phyloP scores from a whole-genome alignment of 352 stramenopile species.

The Aphanomyces invadans region DNA sequence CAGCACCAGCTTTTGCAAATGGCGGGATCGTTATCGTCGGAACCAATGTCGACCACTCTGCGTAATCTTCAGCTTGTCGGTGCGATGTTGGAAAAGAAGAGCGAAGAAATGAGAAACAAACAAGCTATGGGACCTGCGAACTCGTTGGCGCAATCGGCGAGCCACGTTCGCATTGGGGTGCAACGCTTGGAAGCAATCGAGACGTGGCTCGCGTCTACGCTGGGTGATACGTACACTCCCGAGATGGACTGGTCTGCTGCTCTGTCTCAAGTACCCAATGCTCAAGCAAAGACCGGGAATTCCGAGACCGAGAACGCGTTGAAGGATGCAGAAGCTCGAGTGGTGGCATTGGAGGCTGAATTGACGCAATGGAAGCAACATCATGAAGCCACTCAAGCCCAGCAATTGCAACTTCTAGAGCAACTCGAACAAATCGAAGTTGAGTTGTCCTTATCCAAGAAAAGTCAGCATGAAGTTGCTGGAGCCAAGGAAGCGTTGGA shows the following conservation, averaged over 20 bases:
- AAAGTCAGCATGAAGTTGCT: neutral
- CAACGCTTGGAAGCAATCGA: constrained; percentile 11
- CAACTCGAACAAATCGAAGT: neutral
- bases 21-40: neutral
- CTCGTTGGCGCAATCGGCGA: constrained; percentile 9
- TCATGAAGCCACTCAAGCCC: neutral
- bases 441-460: neutral
- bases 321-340: neutral
- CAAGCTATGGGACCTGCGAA: constrained; percentile 21
- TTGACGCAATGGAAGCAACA: constrained; percentile 6
- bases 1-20: constrained; percentile 3
- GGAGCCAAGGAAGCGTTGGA: neutral
- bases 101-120: constrained; percentile 22
- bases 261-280: neutral
- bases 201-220: neutral
- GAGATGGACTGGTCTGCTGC: constrained; percentile 14
- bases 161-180: constrained; percentile 16
- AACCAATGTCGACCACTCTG: neutral
- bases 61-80: constrained; percentile 13
- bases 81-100: constrained; percentile 24
- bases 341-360: neutral
- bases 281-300: neutral
- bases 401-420: neutral
- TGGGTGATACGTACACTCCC: neutral
- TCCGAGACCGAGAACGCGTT: neutral